Evolutionary conservation across 2,329 filamentous ascomycete species (phyloP), one percentile per base, ranked within the genome.

Genomic region (Phyllachora maydis): DNA sequence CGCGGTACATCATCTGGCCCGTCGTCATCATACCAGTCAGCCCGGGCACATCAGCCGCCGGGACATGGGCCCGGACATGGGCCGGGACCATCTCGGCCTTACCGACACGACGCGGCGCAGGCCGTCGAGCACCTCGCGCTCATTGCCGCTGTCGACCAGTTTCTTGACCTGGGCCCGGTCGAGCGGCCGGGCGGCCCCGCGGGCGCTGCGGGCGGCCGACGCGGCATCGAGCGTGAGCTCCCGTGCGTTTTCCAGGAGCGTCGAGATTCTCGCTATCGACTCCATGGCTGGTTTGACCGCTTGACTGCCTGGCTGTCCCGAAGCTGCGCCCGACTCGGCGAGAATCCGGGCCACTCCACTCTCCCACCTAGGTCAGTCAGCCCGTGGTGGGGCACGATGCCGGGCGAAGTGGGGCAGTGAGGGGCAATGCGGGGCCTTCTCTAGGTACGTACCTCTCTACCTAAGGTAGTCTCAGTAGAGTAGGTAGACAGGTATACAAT

Each of bases 181-280:
- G 32, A 88, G 52, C 21, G 69, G 65, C 25, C 67, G 66, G 13
- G 65, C 58, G 17, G 32, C 56, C 35, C 60, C 58, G 29, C 67
- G 59, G 30, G 61, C 58, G 43, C 56, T 64, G 41, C 79, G 67
- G 36, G 83, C 82, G 37, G 82, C 79, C 48, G 83, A 79, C 38
- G 88, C 85, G 35, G 88, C 88, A 63, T 98, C 88, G 51, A 98
- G 70, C 27, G 88, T 98, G 43, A 98, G 72, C 52, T 95, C 88
- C 50, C 88, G 76, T 44, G 88, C 82, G 52, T 77, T 88, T 59
- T 95, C 88, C 48, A 98, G 72, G 52, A 95, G 67, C 46, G 70
- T 79, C 37, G 83, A 91, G 49, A 98, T 90, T 41, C 78, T 68
- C 33, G 85, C 82, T 44, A 95, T 82, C 12, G 85, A 91, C 65